Base-by-base conservation (phyloP, 1,139 yeast genomes). In the Yamadazyma oceani region DNA sequence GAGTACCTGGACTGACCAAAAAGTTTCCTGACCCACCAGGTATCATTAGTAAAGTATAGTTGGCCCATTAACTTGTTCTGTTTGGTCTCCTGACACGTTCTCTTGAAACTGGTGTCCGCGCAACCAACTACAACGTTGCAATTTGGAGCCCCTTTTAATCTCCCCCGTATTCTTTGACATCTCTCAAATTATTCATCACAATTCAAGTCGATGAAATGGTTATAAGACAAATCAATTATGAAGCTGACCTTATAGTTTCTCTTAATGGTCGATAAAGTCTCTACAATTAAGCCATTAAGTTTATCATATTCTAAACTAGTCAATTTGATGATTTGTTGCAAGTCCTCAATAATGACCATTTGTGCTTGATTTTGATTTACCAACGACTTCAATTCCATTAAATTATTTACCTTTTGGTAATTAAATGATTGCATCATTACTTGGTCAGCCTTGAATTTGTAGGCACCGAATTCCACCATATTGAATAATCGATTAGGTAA, bases 401-500 rank as follows among this genome's bases (percentile, higher is more conserved):
- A 25, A 27, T 41, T 34, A 15, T 41, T 38, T 3, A 48, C 41
- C 32, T 43, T 43, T 9, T 45, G 47, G 31, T 54, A 55, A 21
- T 43, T 43, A 36, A 55, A 50, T 12, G 38, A 33, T 36, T 41
- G 42, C 52, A 52, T 41, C 8, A 34, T 36, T 24, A 27, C 39
- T 8, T 41, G 36, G 16, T 28, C 8, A 3, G 31, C 10, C 19
- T 43, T 34, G 31, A 51, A 43, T n/a, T 17, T 17, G 17, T 41
- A 42, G 8, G 35, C 28, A 8, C 37, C 37, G 10, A 34, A 26
- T 3, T 40, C 37, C 6, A 54, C 45, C 4, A 34, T 17, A 19
- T 44, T 24, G 28, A 39, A 46, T 9, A 55, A 36, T 17, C 35
- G 38, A 26, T 44, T 44, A 4, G 55, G 56, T 13, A 51, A 39